A percentile compares a stretch with the other conserved stretches of the same genome.
phyloP scores from a whole-genome alignment of 2,329 filamentous ascomycete species.

The Botrytis cinerea region DNA sequence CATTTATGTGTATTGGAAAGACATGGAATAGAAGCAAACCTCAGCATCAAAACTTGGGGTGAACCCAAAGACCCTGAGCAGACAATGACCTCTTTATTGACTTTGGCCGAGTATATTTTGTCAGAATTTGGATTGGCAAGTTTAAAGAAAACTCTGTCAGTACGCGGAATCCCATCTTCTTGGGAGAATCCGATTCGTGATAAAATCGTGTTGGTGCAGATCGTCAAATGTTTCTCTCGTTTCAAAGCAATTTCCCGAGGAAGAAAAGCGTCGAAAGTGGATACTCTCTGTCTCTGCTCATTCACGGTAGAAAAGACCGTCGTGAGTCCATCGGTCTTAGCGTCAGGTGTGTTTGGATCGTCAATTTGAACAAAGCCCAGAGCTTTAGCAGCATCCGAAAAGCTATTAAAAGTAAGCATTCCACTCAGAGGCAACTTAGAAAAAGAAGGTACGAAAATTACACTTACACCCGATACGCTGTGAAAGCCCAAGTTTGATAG shows the following conservation, averaged over 20 bases:
- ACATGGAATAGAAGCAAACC: background rate
- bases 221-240: conserved; percentile 22
- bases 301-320: conserved; percentile 20
- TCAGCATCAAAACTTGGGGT: conserved; percentile 27
- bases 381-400: conserved; percentile 5
- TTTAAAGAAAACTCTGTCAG: conserved; percentile 10
- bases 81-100: conserved; percentile 24
- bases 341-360: conserved; percentile 21
- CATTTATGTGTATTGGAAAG: no score
- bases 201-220: conserved; percentile 24
- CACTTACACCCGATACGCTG: conserved; percentile 3
- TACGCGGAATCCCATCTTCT: background rate
- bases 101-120: conserved; percentile 15
- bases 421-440: no score
- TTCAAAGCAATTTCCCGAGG: conserved; percentile 12
- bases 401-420: conserved; percentile 7
- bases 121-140: conserved; percentile 5
- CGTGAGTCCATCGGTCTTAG: conserved; percentile 20
- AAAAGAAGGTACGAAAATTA: no score
- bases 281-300: conserved; percentile 24
- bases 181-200: conserved; percentile 18
- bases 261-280: conserved; percentile 26
- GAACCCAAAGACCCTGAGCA: conserved; percentile 21
- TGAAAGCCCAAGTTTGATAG: conserved; percentile 2
- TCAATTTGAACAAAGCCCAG: conserved; percentile 20